A percentile compares a stretch with the other conserved stretches of the same genome.
These are phyloP conservation scores for Physaria fendleri DNA, from an alignment of 345 rosid species.

Conservation along the genomic window DNA sequence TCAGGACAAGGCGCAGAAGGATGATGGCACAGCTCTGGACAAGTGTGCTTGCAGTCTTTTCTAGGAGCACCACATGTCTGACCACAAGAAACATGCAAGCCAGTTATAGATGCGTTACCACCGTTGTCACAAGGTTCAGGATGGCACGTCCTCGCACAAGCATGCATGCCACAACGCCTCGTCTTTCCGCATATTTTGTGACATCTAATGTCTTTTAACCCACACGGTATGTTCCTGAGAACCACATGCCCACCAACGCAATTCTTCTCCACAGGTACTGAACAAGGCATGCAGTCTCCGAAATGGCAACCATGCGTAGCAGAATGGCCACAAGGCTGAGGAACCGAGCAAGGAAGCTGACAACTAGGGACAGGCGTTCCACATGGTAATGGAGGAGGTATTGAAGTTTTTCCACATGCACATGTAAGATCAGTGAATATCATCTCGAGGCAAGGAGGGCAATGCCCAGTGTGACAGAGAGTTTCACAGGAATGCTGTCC, in stretches of 20 bases:
- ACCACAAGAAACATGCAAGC: conserved; percentile 56
- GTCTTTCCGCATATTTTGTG: conserved; percentile 76
- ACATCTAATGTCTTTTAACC: conserved; percentile 76
- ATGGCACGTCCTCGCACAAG: conserved; percentile 76
- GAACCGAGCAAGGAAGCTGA: conserved; percentile 64
- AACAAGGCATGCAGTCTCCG: conserved; percentile 87
- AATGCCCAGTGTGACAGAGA: conserved; percentile 82
- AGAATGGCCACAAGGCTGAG: conserved; percentile 76
- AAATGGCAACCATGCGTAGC: conserved; percentile 84
- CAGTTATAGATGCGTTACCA: conserved; percentile 25
- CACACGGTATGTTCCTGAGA: conserved; percentile 86
- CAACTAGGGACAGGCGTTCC: conserved; percentile 75
- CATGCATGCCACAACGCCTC: conserved; percentile 81
- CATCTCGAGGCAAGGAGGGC: conserved; percentile 79
- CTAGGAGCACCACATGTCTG: conserved; percentile 82
- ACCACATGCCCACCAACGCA: conserved; percentile 80
- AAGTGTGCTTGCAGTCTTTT: conserved; percentile 71
- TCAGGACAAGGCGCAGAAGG: conserved; percentile 73
- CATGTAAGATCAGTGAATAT: conserved; percentile 73
- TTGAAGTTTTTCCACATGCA: conserved; percentile 76
- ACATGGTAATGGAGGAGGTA: conserved; percentile 89
- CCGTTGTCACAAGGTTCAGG: conserved; percentile 52
- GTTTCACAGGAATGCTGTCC: conserved; percentile 78
- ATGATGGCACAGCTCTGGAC: conserved; percentile 64
- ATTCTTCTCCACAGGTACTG: conserved; percentile 72